Evolutionary conservation across 352 stramenopile species (phyloP), one percentile per base, ranked within the genome.

Genomic region (Phytophthora pseudosyringae): DNA sequence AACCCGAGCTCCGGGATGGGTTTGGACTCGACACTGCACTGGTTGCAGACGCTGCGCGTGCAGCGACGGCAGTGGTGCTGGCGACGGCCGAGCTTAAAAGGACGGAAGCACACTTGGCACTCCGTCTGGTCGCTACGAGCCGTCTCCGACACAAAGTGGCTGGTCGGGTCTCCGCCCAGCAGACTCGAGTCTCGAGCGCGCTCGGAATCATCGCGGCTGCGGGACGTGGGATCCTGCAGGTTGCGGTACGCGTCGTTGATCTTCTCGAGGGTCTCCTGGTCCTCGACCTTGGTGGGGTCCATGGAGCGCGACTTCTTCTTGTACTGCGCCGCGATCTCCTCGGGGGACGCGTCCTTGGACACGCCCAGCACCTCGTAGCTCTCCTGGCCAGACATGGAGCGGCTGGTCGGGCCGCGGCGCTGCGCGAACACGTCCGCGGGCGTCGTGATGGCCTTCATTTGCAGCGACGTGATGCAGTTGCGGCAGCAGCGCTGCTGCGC

Each of bases 401-500:
- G 81, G 45, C 74, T 85, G 29, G 75, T 63, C 5, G 80, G 69
- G 38, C 76, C 81, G 43, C 88, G 84, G 67, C 88, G 88, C 73
- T 94, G 85, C 2, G 83, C 83, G 44, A 95, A 95, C 49, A 95
- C 86, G 58, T 95, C 88, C 1, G 84, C 85, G 1, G 88, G 88
- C n/a, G 84, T 89, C 44, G 83, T 92, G 50, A 95, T 95, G 32
- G 84, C 78, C 70, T 95, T 95, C 73, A 91, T 90, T 73, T 95
- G 77, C 47, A 95, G 71, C 4, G 88, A 75, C 5, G 83, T 94
- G 59, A 93, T 84, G 67, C 88, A 95, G 69, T 84, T 87, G 31
- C 86, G 81, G 65, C 88, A 95, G 69, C 85, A 94, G 25, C 84
- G 75, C 72, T 95, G 85, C 59, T 81, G 64, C 38, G 77, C 75